These are phyloP conservation scores for Phaeotremella skinneri DNA, from an alignment of 768 basidiomycete species.

Conservation along the genomic window DNA sequence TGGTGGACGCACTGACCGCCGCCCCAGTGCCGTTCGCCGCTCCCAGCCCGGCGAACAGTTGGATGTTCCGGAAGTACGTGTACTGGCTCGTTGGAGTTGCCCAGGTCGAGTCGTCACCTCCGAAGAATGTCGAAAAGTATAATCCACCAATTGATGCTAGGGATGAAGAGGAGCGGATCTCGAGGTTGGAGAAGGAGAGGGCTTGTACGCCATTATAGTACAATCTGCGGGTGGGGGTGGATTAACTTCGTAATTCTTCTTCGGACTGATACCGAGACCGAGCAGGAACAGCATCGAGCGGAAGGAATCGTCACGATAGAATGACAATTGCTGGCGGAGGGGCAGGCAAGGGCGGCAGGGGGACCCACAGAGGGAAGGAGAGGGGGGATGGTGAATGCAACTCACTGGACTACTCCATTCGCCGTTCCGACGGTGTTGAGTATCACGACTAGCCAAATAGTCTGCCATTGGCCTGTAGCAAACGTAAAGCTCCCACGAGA, in stretches of 20 bases:
- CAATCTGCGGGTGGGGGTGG: slow-evolving; percentile 19
- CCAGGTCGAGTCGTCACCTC: slow-evolving; percentile 70
- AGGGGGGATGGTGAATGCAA: slow-evolving; percentile 15
- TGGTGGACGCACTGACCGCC: slow-evolving; percentile 3
- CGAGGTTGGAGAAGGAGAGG: slow-evolving; percentile 62
- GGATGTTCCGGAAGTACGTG: slow-evolving; percentile 73
- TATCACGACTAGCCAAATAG: slow-evolving; percentile 63
- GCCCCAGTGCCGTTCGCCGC: slow-evolving; percentile 24
- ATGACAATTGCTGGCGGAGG: too few relatives aligned
- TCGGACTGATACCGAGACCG: not conserved
- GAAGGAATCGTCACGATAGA: too few relatives aligned
- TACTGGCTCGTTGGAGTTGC: slow-evolving; percentile 66
- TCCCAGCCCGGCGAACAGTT: slow-evolving; percentile 33
- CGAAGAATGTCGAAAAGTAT: slow-evolving; percentile 86
- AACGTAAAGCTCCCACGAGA: slow-evolving; percentile 48
- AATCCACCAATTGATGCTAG: slow-evolving; percentile 64
- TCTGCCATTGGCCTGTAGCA: slow-evolving; percentile 56
- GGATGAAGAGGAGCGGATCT: slow-evolving; percentile 60
- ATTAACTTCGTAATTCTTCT: not conserved
- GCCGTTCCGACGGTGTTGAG: slow-evolving; percentile 66
- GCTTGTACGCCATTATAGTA: slow-evolving; percentile 64
- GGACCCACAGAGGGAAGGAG: not conserved
- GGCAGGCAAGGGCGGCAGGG: slow-evolving; percentile 57
- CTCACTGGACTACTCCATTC: slow-evolving; percentile 71
- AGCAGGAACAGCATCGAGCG: not conserved